Conservation (phyloP, 495 filamentous ascomycete genomes). For the Achaetomiella virescens region DNA sequence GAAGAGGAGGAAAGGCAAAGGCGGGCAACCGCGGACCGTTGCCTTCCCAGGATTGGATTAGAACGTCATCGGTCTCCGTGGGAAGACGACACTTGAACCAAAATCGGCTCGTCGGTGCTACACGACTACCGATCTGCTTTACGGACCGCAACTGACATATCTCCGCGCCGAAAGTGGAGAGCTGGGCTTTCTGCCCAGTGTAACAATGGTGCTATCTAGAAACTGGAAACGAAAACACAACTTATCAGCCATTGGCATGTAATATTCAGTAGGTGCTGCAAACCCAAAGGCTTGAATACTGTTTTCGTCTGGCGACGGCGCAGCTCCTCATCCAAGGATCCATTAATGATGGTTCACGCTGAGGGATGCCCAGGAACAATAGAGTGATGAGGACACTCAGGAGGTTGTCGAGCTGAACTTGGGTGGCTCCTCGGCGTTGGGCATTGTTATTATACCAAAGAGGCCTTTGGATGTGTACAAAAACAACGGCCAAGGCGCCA, state of each 20-base stretch:
- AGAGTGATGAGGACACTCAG: no score
- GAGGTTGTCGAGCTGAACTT: no score
- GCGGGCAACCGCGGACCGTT: conserved; percentile 11
- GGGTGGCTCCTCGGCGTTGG: no score
- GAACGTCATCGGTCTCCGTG: not conserved
- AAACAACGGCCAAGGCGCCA: not conserved
- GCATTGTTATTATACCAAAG: not conserved
- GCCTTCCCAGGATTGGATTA: conserved; percentile 33
- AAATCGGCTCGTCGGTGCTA: conserved; percentile 1
- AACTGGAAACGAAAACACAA: no score
- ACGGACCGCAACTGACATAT: not conserved
- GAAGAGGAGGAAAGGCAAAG: conserved; percentile 44
- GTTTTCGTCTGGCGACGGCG: no score
- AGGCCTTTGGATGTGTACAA: not conserved
- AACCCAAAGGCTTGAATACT: not conserved
- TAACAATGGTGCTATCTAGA: not conserved
- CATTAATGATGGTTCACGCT: no score
- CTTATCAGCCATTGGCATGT: not conserved
- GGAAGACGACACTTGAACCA: not conserved
- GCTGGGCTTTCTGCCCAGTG: not conserved
- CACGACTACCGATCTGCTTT: not conserved
- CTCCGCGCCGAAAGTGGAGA: not conserved
- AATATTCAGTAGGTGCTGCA: not conserved
- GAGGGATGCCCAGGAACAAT: no score
- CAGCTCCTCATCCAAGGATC: no score